Conservation (phyloP, 768 basidiomycete species). For the Candolleomyces aberdarensis region DNA sequence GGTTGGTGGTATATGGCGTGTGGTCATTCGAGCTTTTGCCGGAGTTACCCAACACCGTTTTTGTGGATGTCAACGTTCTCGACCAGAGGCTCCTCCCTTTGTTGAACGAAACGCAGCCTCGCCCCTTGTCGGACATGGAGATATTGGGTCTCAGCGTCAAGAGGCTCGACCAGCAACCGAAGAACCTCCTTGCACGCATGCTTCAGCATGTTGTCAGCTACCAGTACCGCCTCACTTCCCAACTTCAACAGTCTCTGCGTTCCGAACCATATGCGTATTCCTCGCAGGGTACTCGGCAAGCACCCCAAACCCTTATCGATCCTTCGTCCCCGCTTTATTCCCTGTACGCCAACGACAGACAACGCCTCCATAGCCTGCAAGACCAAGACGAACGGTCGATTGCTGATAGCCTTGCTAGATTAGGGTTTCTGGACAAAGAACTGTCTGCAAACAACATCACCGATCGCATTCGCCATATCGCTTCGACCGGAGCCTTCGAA, state of each 20-base stretch:
- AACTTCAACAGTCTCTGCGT: conserved; percentile 20
- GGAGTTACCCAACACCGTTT: not conserved
- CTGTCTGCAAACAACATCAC: conserved; percentile 28
- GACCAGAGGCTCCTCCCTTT: not conserved
- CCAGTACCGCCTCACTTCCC: conserved; percentile 22
- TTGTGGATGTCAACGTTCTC: not conserved
- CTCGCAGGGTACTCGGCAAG: conserved; percentile 13
- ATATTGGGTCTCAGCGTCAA: not conserved
- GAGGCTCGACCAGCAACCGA: not conserved
- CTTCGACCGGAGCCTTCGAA: conserved; percentile 7
- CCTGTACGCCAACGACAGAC: conserved; percentile 20
- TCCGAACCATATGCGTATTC: conserved; percentile 25
- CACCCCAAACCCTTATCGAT: conserved; percentile 27
- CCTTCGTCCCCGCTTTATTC: conserved; percentile 25
- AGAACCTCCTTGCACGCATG: not conserved
- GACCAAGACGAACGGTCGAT: conserved; percentile 8
- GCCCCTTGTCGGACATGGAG: not conserved
- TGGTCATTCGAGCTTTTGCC: not conserved
- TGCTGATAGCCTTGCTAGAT: conserved; percentile 14
- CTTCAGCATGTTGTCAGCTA: conserved; percentile 15
- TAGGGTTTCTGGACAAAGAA: conserved; percentile 24
- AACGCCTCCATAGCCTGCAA: conserved; percentile 13
- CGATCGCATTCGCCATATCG: conserved; percentile 34
- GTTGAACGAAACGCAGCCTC: not conserved
- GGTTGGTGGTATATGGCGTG: not conserved